Percentiles rank a stretch among this genome's conserved stretches.
Evolutionary conservation across 306 rosid genomes (phyloP).

Genomic region (Vigna unguiculata): DNA sequence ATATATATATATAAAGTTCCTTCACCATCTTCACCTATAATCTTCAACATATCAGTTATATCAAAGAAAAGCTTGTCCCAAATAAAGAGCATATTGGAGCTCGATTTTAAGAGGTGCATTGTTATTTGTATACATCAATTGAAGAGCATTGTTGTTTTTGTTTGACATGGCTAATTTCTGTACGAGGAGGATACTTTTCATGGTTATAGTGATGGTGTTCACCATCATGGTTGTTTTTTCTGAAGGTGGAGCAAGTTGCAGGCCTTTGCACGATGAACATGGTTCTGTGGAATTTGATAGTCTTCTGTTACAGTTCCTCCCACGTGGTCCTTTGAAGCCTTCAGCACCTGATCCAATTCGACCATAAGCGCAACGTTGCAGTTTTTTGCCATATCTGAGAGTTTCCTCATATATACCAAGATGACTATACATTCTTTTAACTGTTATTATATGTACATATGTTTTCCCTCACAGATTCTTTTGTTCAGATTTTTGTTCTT

Average conservation of each 20-base stretch:
- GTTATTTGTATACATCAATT: not conserved
- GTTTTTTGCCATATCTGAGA: not conserved
- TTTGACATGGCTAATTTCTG: constrained; percentile 7
- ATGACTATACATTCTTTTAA: constrained; percentile 3
- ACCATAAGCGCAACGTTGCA: not conserved
- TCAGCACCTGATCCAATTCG: constrained; percentile 44
- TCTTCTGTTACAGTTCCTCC: constrained; percentile 52
- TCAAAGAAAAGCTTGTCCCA: not conserved
- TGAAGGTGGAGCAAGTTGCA: constrained; percentile 51
- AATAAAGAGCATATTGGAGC: not conserved
- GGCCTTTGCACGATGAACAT: constrained; percentile 52
- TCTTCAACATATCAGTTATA: not conserved
- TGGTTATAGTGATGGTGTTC: constrained; percentile 41
- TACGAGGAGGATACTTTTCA: constrained; percentile 41
- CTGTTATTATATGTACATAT: not conserved
- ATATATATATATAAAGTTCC: not conserved
- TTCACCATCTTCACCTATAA: not conserved
- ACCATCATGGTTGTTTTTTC: constrained; percentile 40
- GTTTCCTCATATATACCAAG: not conserved
- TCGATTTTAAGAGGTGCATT: not conserved
- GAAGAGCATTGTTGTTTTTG: not conserved
- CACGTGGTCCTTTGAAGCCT: constrained; percentile 42
- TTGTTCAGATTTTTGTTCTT: not conserved
- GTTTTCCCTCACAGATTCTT: constrained; percentile 12
- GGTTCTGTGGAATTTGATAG: constrained; percentile 50